Percentiles rank a stretch among this genome's conserved stretches.
Evolutionary conservation across 805 yeast genomes (phyloP).

Genomic region (Candida sonorensis): DNA sequence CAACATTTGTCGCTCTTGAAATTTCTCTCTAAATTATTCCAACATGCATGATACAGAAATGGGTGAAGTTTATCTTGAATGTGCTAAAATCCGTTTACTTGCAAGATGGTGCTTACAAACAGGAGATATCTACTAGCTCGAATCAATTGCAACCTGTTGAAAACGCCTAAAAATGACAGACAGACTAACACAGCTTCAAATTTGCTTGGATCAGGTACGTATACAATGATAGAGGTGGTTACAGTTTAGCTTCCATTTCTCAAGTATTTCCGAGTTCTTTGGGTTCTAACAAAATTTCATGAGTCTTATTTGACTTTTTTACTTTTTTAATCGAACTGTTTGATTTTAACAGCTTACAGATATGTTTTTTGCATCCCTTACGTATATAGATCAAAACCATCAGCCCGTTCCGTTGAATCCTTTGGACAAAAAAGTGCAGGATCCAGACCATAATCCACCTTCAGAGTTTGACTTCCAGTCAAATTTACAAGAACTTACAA

Average conservation of each 20-base stretch:
- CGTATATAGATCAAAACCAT: constrained; percentile 74
- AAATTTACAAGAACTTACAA: constrained; percentile 69
- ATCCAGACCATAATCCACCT: constrained; percentile 47
- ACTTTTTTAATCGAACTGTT: no score
- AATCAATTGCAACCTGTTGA: background rate
- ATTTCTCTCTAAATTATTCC: background rate
- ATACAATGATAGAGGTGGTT: no score
- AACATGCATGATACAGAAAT: background rate
- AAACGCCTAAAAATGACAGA: constrained; percentile 54
- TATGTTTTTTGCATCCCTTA: constrained; percentile 71
- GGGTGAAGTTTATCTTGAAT: no score
- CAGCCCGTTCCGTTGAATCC: constrained; percentile 44
- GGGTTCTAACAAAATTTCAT: background rate
- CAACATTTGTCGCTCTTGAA: background rate
- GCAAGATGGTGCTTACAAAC: no score
- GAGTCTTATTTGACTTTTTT: no score
- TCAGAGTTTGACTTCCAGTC: constrained; percentile 29
- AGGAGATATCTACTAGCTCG: no score
- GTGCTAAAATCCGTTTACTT: no score
- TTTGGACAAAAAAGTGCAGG: constrained; percentile 52
- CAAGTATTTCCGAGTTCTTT: no score
- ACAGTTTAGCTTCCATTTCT: no score
- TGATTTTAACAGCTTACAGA: constrained; percentile 46
- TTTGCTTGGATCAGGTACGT: constrained; percentile 68
- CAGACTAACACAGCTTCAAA: constrained; percentile 81